Base-by-base conservation (phyloP, 257 asterid species). In the Nicotiana benthamiana region DNA sequence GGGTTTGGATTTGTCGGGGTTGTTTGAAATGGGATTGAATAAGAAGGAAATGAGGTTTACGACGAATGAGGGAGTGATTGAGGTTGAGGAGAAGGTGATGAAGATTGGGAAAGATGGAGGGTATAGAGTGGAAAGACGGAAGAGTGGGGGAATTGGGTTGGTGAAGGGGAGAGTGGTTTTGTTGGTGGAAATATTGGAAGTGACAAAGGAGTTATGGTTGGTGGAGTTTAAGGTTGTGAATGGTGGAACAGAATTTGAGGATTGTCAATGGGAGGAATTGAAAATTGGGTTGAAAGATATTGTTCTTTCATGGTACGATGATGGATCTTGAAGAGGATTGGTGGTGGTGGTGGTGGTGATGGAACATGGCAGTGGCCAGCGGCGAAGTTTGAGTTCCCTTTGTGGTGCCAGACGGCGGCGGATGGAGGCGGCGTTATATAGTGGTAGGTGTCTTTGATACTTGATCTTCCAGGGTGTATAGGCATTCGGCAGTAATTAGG, bases 1-100 rank as follows among this genome's bases (percentile, higher is more conserved):
- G 0, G 97, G 99, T 75, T 83, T 95, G 53, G 85, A 95, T 81
- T 79, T 95, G 13, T 92, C 98, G 0, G 90, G 92, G 68, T 85
- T 95, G 5, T 92, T 95, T 16, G 94, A 92, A 81, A 60, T 46
- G 18, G 92, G 87, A 79, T 56, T 70, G 81, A 83, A 59, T 2
- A 90, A 86, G 80, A 93, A 88, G 77, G 97, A 89, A 83, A 86
- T 94, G 84, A 87, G 96, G 30, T 93, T 95, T 32, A 90, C 93
- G 0, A 80, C 92, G 53, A 88, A 81, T 34, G 79, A 82, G 32
- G 65, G 75, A 17, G 89, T 83, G 64, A 87, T n/a, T 28, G 87
- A 85, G 79, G 89, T 95, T 52, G 97, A 92, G 83, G 96, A 85
- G 83, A 91, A 46, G 48, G 85, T 95, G 77, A 81, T 36, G 82